Evolutionary conservation across 805 yeast genomes (phyloP), one percentile per base, ranked within the genome.

Genomic region (Nakazawaea laoshanensis): DNA sequence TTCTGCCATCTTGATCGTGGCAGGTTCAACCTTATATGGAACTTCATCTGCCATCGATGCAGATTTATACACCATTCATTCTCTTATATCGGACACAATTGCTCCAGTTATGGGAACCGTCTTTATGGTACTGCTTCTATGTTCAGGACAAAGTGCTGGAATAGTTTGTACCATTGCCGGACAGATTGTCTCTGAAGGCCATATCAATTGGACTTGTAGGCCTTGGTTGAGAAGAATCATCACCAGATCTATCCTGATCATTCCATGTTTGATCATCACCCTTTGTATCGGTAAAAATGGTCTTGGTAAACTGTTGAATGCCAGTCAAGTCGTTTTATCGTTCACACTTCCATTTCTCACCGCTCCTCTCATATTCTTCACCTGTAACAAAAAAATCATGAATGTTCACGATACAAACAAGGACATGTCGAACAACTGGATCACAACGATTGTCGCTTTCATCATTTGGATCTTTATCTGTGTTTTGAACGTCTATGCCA

Each of bases 131-230:
- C 94, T 95, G 2, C 59, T 85, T 28, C 59, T 86, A 24, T 66
- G 78, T 40, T 74, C 86, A 39, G 95, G 94, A 6, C 83, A 79
- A 45, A 74, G 85, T 32, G 92, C 95, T 1, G 92, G 94, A 25
- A 75, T 86, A 30, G 88, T 86, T 3, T 85, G 94, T 49, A 85
- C 95, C 0, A 78, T 86, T 49, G 86, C 92, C 0, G 94, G 95
- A 8, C 94, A 86, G 52, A 80, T 86, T 46, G 94, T 85, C 2
- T 69, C 82, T 45, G 95, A 85, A 52, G 95, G 95, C 1, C 89
- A 82, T 50, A 62, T 86, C 32, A 69, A 74, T 33, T 84, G 95
- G 94, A 75, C 67, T 3, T 47, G 80, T 26, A 66, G 61, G 42
- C 95, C 95, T 5, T 85, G 95, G 95, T 47, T 77, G 34, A 69